Conservation (phyloP, 129 eudicot species). For the Pittosporum tobira region DNA sequence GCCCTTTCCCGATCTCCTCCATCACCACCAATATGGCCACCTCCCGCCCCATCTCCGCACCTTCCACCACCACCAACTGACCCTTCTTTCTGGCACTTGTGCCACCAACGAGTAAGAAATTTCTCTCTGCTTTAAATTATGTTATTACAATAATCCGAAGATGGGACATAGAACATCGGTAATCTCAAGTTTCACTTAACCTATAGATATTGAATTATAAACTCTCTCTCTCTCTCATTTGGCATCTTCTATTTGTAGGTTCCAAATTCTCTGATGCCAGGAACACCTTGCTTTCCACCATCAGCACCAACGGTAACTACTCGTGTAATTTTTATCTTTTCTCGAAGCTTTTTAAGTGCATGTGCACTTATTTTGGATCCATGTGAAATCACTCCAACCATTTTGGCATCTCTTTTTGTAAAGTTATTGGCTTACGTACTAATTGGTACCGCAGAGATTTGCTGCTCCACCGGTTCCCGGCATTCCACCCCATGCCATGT, state of each 20-base stretch:
- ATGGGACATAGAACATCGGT: too few relatives aligned
- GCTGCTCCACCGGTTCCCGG: slow-evolving; percentile 60
- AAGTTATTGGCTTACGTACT: background rate
- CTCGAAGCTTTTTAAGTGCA: background rate
- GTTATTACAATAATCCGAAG: too few relatives aligned
- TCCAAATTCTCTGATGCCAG: slow-evolving; percentile 22
- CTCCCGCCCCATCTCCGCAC: slow-evolving; percentile 20
- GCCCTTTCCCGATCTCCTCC: slow-evolving; percentile 39
- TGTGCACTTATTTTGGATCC: background rate
- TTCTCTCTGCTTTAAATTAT: too few relatives aligned
- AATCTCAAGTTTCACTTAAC: too few relatives aligned
- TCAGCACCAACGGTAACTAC: slow-evolving; percentile 47
- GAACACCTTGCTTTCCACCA: slow-evolving; percentile 52
- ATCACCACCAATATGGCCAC: slow-evolving; percentile 33
- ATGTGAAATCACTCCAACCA: background rate
- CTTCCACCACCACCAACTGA: slow-evolving; percentile 39
- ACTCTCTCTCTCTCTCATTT: background rate
- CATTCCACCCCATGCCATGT: slow-evolving; percentile 67
- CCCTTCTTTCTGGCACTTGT: slow-evolving; percentile 55
- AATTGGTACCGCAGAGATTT: slow-evolving; percentile 49
- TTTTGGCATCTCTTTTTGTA: background rate
- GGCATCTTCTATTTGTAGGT: slow-evolving; percentile 9
- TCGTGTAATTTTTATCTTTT: background rate
- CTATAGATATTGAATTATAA: too few relatives aligned
- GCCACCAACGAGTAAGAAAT: slow-evolving; percentile 48